Base-by-base conservation (phyloP, 225 moss, liverwort and hornwort species). In the Ulota crispa region DNA sequence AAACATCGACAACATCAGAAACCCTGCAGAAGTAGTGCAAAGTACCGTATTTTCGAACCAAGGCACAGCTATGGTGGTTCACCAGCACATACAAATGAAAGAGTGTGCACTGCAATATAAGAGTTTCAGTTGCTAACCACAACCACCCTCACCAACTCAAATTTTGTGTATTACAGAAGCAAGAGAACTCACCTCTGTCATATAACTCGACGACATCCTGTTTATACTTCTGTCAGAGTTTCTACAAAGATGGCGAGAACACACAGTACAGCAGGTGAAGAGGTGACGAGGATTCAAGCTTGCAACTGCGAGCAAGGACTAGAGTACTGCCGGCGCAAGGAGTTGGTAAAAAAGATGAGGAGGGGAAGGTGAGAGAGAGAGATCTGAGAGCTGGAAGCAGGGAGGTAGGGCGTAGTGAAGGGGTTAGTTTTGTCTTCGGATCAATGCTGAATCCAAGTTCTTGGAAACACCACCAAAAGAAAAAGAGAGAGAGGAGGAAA, bases 181-280 rank as follows among this genome's bases (percentile, higher is more conserved):
- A n/a, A n/a, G 59, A 63, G 36, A 24, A 57, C 82, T 78, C 67
- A 88, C 88, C 23, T 88, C 88, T 36, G 88, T 82, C 88, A 88
- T 85, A 0, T 82, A 85, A 72, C 79, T 85, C 76, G 88, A 87
- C 71, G 85, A 39, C 88, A 88, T 88, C 66, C 14, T 75, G 30
- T 72, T 60, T 42, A 50, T 61, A 66, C 31, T 15, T 14, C 72
- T 32, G 66, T 61, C 39, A 1, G 12, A 68, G 56, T 32, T 64
- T 80, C 52, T 4, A 20, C 14, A 43, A 54, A 28, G 62, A 82
- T 9, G 69, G 28, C 36, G 14, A 19, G 28, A 66, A 83, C 73
- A 21, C 37, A 30, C 7, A 77, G 23, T 61, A 34, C 50, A 19
- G 28, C 64, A 39, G 65, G 57, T 12, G 47, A 26, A 27, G 5